Percentiles rank a stretch among this genome's conserved stretches.
phyloP scores from a whole-genome alignment of 2,329 filamentous ascomycete species.

The Pseudocercospora eumusae region DNA sequence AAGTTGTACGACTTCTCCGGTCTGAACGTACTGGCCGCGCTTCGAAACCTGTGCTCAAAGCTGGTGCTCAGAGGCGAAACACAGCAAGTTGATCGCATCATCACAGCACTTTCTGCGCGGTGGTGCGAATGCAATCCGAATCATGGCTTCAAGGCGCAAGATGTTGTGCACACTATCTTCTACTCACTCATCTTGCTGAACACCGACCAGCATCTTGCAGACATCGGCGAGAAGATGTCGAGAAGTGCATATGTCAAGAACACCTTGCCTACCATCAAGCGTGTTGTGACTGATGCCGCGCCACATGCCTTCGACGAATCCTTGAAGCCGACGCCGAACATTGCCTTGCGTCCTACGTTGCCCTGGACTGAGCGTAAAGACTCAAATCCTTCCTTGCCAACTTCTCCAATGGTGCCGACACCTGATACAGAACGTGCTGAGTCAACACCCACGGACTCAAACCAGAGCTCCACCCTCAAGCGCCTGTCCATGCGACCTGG shows the following conservation, averaged over 20 bases:
- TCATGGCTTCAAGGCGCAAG: constrained; percentile 89
- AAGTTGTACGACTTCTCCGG: constrained; percentile 83
- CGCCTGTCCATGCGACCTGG: constrained; percentile 48
- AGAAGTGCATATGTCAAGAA: constrained; percentile 93
- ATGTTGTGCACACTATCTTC: constrained; percentile 95
- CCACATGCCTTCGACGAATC: constrained; percentile 63
- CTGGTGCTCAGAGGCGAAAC: constrained; percentile 87
- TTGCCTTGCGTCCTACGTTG: constrained; percentile 31
- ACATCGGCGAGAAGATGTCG: constrained; percentile 97
- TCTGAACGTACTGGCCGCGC: constrained; percentile 73
- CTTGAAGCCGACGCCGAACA: constrained; percentile 28
- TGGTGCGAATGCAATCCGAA: constrained; percentile 94
- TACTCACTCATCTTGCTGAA: constrained; percentile 95
- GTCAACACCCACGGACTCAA: constrained; percentile 10
- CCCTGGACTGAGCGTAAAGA: constrained; percentile 35
- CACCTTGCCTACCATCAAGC: constrained; percentile 83
- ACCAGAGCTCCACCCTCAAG: constrained; percentile 32
- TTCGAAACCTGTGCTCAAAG: constrained; percentile 78
- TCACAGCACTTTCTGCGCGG: constrained; percentile 82
- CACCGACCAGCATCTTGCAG: constrained; percentile 90
- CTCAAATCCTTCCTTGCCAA: constrained; percentile 26
- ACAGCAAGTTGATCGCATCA: constrained; percentile 92
- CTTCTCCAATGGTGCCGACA: constrained; percentile 17
- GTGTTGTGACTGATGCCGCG: constrained; percentile 71
- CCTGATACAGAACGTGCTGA: constrained; percentile 14